These are phyloP conservation scores for Kondoa subrosea DNA, from an alignment of 768 basidiomycete genomes.

Conservation along the genomic window DNA sequence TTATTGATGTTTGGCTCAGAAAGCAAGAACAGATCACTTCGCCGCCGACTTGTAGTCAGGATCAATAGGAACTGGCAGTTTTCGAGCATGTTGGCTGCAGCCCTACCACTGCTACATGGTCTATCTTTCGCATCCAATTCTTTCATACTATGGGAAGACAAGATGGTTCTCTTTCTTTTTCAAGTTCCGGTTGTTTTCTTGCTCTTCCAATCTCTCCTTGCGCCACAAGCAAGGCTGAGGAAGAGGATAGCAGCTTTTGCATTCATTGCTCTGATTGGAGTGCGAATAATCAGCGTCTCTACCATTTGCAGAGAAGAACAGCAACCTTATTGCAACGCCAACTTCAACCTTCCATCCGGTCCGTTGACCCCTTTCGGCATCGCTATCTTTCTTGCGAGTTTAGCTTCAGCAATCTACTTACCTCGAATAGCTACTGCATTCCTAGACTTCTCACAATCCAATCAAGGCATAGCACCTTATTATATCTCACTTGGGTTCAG, in stretches of 20 bases:
- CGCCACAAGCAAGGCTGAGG: conserved; percentile 53
- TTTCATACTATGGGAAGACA: conserved; percentile 95
- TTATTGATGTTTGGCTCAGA: conserved; percentile 4
- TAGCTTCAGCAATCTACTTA: conserved; percentile 43
- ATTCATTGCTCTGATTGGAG: conserved; percentile 46
- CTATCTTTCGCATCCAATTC: conserved; percentile 79
- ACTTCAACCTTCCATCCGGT: conserved; percentile 47
- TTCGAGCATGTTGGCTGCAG: conserved; percentile 9
- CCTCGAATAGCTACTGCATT: conserved; percentile 46
- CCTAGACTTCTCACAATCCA: conserved; percentile 51
- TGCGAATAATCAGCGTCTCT: conserved; percentile 59
- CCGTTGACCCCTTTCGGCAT: conserved; percentile 38
- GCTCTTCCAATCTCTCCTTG: conserved; percentile 47
- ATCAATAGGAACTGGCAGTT: neutral
- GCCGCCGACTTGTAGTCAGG: neutral
- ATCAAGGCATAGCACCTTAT: conserved; percentile 51
- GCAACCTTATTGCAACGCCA: conserved; percentile 68
- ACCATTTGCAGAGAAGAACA: conserved; percentile 93
- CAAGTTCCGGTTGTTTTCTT: conserved; percentile 43
- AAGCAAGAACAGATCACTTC: neutral
- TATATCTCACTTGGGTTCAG: conserved; percentile 48
- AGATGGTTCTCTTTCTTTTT: conserved; percentile 56
- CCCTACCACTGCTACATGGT: conserved; percentile 46
- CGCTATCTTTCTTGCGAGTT: conserved; percentile 48
- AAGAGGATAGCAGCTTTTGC: conserved; percentile 59